Evolutionary conservation across 192 early-diverging fungal genomes (phyloP).

Genomic region (Backusella parvicylindrica): DNA sequence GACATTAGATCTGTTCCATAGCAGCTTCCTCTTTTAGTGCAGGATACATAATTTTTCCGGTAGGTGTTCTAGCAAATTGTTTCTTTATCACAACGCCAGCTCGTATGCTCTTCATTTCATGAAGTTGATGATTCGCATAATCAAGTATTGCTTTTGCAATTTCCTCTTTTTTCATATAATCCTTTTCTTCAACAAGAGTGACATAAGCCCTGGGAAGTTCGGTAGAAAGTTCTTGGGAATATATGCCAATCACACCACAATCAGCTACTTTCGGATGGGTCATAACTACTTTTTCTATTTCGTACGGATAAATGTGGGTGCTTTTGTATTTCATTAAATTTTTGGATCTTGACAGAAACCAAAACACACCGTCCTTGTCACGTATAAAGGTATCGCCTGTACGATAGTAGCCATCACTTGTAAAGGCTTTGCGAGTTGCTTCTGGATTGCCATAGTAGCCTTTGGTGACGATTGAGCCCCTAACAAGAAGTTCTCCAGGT

Average conservation of each 20-base stretch:
- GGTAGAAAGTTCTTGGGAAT: not conserved
- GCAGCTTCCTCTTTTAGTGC: not conserved
- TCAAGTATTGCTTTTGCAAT: not conserved
- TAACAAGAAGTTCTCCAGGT: conserved; percentile 77
- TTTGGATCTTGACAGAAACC: conserved; percentile 81
- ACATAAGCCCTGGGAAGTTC: not conserved
- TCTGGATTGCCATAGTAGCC: conserved; percentile 69
- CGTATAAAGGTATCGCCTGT: conserved; percentile 81
- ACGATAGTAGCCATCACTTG: conserved; percentile 68
- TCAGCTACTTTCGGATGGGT: conserved; percentile 66
- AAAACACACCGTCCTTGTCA: conserved; percentile 70
- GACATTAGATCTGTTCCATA: not conserved
- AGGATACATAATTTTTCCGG: not conserved
- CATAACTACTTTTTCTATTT: conserved; percentile 71
- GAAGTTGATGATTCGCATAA: not conserved
- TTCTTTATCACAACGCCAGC: not conserved
- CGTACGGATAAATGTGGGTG: conserved; percentile 83
- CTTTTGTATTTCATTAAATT: conserved; percentile 87
- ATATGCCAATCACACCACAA: not conserved
- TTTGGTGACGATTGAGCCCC: conserved; percentile 71
- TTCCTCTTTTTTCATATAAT: not conserved
- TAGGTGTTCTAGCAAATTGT: not conserved
- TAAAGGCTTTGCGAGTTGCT: conserved; percentile 64
- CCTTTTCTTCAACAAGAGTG: not conserved
- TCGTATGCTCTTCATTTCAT: not conserved